phyloP scores from a whole-genome alignment of 306 rosid species.

The Quillaja saponaria region DNA sequence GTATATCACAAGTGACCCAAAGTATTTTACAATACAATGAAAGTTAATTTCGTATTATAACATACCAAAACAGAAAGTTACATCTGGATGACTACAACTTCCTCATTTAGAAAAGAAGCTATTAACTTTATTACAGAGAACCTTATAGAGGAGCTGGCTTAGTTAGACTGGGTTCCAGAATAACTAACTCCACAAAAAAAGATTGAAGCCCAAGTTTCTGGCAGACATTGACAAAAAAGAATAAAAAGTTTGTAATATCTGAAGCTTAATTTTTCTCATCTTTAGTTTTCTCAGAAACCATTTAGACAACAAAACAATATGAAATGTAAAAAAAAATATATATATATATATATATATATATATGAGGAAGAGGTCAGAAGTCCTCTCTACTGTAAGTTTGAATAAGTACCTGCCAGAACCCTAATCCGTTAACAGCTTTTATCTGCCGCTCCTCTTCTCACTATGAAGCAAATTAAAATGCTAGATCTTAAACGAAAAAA shows the following conservation, averaged over 20 bases:
- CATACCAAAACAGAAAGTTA: constrained; percentile 25
- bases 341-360: too few species aligned
- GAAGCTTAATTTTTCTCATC: background rate
- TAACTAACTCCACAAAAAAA: constrained; percentile 14
- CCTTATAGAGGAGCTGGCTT: constrained; percentile 7
- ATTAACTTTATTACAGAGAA: background rate
- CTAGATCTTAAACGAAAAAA: constrained; percentile 50
- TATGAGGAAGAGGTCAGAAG: background rate
- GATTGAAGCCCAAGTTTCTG: constrained; percentile 6
- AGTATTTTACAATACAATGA: constrained; percentile 13
- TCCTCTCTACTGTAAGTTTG: constrained; percentile 17
- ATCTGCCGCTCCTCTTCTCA: constrained; percentile 29
- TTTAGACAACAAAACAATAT: constrained; percentile 5
- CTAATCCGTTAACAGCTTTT: constrained; percentile 28
- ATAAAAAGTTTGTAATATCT: constrained; percentile 19
- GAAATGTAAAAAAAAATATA: background rate
- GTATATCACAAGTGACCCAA: constrained; percentile 18
- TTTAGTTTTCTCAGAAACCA: constrained; percentile 23
- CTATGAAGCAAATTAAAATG: constrained; percentile 29
- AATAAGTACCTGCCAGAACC: constrained; percentile 36
- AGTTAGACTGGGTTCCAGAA: constrained; percentile 23
- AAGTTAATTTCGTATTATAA: background rate
- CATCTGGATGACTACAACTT: constrained; percentile 18
- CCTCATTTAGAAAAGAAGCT: constrained; percentile 11
- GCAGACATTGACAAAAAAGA: constrained; percentile 16